Conservation (phyloP, 495 filamentous ascomycete genomes). For the Cudoniella acicularis region DNA sequence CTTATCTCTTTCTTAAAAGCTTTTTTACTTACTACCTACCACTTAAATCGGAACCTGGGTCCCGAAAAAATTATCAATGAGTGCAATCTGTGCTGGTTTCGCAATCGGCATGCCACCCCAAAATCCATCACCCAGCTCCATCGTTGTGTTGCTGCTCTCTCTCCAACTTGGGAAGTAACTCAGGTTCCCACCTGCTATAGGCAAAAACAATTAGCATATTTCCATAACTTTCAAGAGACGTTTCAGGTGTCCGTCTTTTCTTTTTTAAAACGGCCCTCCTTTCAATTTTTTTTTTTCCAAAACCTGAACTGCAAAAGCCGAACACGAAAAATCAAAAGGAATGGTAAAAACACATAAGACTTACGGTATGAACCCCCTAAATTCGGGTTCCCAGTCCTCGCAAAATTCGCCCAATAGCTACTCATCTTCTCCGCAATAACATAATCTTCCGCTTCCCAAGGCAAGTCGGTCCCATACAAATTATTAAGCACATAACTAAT, state of each 20-base stretch:
- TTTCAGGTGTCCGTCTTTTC: too few species aligned
- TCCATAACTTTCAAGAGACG: too few species aligned
- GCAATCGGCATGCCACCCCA: slow-evolving; percentile 7
- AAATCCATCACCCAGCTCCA: slow-evolving; percentile 12
- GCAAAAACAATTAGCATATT: too few species aligned
- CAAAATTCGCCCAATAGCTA: slow-evolving; percentile 19
- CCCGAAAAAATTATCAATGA: slow-evolving; percentile 7
- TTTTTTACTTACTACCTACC: too few species aligned
- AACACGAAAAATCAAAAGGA: too few species aligned
- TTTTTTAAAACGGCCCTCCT: too few species aligned
- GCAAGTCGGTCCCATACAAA: slow-evolving; percentile 12
- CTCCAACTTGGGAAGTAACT: background rate
- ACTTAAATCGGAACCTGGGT: slow-evolving; percentile 7
- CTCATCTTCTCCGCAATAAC: slow-evolving; percentile 17
- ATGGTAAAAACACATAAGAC: too few species aligned
- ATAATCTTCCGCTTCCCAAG: slow-evolving; percentile 10
- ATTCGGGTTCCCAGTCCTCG: slow-evolving; percentile 17
- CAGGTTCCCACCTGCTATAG: slow-evolving; percentile 6
- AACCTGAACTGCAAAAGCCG: too few species aligned
- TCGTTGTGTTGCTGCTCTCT: background rate
- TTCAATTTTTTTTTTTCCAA: too few species aligned
- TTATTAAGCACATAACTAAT: slow-evolving; percentile 20
- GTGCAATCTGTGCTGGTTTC: slow-evolving; percentile 1
- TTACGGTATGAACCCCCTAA: slow-evolving; percentile 9
- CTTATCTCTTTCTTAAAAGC: too few species aligned